Evolutionary conservation across 768 basidiomycete species (phyloP).

Genomic region (Asterophora parasitica): DNA sequence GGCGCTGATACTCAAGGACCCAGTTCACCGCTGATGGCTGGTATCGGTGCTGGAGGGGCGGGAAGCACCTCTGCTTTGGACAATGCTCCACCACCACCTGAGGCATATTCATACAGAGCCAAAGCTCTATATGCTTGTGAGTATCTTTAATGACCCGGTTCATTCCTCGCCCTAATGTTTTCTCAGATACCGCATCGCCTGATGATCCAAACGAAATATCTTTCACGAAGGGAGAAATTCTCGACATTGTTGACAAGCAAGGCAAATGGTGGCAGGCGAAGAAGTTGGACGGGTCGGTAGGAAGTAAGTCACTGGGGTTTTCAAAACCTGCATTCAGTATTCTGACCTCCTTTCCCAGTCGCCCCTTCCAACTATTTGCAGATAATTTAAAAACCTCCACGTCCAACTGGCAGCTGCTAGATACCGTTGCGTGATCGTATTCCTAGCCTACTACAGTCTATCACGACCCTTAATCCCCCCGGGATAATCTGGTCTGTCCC

Average conservation of each 20-base stretch:
- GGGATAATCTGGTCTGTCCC: conserved; percentile 6
- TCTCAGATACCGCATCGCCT: conserved; percentile 81
- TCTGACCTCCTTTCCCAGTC: conserved; percentile 38
- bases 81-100: conserved; percentile 25
- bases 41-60: conserved; percentile 53
- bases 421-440: conserved; percentile 15
- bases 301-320: conserved; percentile 57
- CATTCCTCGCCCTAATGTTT: conserved; percentile 18
- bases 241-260: conserved; percentile 90
- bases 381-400: conserved; percentile 47
- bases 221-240: conserved; percentile 86
- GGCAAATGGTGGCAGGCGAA: conserved; percentile 93
- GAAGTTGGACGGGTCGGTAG: conserved; percentile 68
- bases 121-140: conserved; percentile 88
- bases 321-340: background rate
- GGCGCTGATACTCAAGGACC: conserved; percentile 45
- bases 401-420: conserved; percentile 8
- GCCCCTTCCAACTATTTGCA: conserved; percentile 86
- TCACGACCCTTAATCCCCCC: conserved; percentile 9
- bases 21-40: conserved; percentile 65
- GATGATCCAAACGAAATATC: conserved; percentile 97
- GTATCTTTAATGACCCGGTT: conserved; percentile 22
- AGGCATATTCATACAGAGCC: conserved; percentile 65
- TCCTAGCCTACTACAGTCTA: conserved; percentile 16
- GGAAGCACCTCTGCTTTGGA: conserved; percentile 21